A percentile compares a stretch with the other conserved stretches of the same genome.
Evolutionary conservation across 768 basidiomycete genomes (phyloP).

Genomic region (Serendipita sp.): DNA sequence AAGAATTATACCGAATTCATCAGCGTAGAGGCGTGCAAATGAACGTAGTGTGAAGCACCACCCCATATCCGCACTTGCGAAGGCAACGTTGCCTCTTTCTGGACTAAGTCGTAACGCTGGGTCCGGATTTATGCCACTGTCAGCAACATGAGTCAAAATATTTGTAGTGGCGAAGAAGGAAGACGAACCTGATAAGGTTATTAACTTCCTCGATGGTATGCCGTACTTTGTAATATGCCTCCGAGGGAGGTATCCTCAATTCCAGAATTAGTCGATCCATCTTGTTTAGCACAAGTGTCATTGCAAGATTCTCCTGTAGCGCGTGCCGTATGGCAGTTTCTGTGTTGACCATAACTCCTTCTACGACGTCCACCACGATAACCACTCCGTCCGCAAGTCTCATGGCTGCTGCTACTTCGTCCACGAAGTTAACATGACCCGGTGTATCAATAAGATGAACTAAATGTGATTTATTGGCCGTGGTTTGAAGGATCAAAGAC

Average conservation of each 20-base stretch:
- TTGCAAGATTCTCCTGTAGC: slow-evolving; percentile 73
- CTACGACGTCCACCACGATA: slow-evolving; percentile 93
- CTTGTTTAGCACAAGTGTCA: slow-evolving; percentile 92
- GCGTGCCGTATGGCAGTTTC: slow-evolving; percentile 80
- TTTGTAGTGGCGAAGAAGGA: background rate
- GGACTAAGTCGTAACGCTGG: slow-evolving; percentile 80
- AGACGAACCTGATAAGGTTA: slow-evolving; percentile 70
- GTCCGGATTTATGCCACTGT: slow-evolving; percentile 69
- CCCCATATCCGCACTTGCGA: slow-evolving; percentile 91
- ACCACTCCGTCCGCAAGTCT: slow-evolving; percentile 82
- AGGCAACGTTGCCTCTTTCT: slow-evolving; percentile 90
- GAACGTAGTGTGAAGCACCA: slow-evolving; percentile 94
- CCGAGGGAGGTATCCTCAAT: slow-evolving; percentile 82
- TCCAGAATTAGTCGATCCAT: slow-evolving; percentile 95
- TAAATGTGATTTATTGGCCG: slow-evolving; percentile 81
- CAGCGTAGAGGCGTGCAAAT: slow-evolving; percentile 92
- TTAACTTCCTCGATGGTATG: slow-evolving; percentile 99
- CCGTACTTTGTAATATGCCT: slow-evolving; percentile 98
- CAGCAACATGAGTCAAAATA: background rate
- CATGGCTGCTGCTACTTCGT: slow-evolving; percentile 81
- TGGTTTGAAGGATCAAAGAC: slow-evolving; percentile 75
- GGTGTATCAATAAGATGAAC: slow-evolving; percentile 93
- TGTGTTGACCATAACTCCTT: slow-evolving; percentile 94
- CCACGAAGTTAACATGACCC: slow-evolving; percentile 97
- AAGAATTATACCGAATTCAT: slow-evolving; percentile 55